Percentiles rank a stretch among this genome's conserved stretches.
These are phyloP conservation scores for Camelina neglecta DNA, from an alignment of 345 rosid species.

Conservation along the genomic window DNA sequence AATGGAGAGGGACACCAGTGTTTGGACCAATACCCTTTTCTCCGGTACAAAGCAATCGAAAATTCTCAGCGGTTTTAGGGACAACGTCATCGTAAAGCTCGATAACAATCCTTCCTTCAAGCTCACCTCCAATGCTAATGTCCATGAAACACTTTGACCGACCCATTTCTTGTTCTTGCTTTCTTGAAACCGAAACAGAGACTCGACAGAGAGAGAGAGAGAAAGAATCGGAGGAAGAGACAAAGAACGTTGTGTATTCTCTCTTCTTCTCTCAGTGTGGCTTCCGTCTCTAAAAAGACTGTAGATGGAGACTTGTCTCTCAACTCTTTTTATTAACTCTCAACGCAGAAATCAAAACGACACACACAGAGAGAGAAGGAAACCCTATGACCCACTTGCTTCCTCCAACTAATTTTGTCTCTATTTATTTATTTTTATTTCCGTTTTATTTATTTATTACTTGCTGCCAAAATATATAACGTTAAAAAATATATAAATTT, in stretches of 20 bases:
- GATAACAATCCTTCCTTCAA: conserved; percentile 86
- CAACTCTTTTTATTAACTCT: neutral
- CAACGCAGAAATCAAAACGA: conserved; percentile 39
- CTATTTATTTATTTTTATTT: neutral
- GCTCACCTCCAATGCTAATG: conserved; percentile 86
- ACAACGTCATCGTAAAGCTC: conserved; percentile 87
- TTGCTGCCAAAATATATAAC: neutral
- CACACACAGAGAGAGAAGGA: conserved; percentile 5
- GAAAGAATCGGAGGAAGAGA: conserved; percentile 8
- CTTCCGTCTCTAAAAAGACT: conserved; percentile 18
- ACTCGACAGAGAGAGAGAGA: neutral
- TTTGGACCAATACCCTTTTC: conserved; percentile 87
- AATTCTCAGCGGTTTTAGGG: conserved; percentile 90
- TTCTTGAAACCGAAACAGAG: conserved; percentile 10
- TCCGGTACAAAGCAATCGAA: conserved; percentile 92
- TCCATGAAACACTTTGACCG: conserved; percentile 80
- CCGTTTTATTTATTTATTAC: neutral
- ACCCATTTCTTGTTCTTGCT: conserved; percentile 50
- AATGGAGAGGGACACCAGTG: conserved; percentile 81
- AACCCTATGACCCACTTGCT: conserved; percentile 49
- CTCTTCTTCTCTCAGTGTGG: conserved; percentile 22
- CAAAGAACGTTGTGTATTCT: conserved; percentile 18
- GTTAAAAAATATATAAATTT: neutral
- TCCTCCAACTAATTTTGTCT: conserved; percentile 33
- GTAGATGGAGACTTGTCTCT: conserved; percentile 14